Evolutionary conservation across 2,329 filamentous ascomycete species (phyloP), one percentile per base, ranked within the genome.

Genomic region (Coniochaeta hoffmannii): DNA sequence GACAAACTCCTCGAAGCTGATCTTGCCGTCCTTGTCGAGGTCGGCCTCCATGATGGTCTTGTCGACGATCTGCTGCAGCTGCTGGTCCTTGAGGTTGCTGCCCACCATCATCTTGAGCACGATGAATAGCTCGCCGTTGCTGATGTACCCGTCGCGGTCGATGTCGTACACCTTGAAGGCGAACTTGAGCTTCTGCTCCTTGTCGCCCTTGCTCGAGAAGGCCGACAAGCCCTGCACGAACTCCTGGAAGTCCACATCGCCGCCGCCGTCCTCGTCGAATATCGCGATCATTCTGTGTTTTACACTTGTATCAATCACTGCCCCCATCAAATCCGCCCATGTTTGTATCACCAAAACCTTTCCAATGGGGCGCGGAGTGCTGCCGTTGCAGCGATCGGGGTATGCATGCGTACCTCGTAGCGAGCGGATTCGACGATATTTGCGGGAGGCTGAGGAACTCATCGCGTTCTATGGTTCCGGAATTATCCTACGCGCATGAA

Each of bases 51-150:
- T 97, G 71, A 99, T 97, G 58, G 94, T 99, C 85, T 99, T 99
- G 78, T 99, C 94, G 64, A 99, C 94, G 70, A 99, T 99, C 83
- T 93, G 94, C 77, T 99, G 94, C 70, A 99, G 76, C 76, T 99
- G 94, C 75, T 97, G 90, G 72, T 99, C 94, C 81, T 99, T 99
- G 68, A 99, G 77, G 73, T 99, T 99, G 77, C 89, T 97, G 58
- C 94, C 94, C 53, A 99, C 94, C 94, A 99, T 99, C 94, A 99
- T 99, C 88, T 99, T 99, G 67, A 99, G 81, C 68, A 99, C 94
- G 67, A 99, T 97, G 73, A 97, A 99, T 53, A 99, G 83, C 78
- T 99, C 94, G 66, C 94, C 94, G 73, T 99, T 99, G 78, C 90
- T 96, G 69, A 99, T 99, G 76, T 89, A 99, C 24, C 94, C 94